phyloP scores from a whole-genome alignment of 352 stramenopile genomes.

The Pythium inflatum region DNA sequence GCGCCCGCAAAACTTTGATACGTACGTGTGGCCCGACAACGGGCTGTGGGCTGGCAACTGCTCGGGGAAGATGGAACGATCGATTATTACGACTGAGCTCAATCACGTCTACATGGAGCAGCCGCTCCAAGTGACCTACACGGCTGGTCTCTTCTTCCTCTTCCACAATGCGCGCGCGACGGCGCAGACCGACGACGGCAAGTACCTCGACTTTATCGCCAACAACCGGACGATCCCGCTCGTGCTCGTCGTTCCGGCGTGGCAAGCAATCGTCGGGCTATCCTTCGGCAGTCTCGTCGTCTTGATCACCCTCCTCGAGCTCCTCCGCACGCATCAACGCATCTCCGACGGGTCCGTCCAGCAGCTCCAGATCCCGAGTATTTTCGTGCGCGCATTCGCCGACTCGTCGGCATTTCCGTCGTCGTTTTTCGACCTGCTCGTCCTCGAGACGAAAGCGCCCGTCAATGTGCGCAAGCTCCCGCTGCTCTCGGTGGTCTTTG shows the following conservation, averaged over 20 bases:
- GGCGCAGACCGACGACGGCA: neutral
- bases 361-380: neutral
- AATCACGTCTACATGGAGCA: slow-evolving; percentile 20
- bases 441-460: neutral
- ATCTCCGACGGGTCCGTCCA: neutral
- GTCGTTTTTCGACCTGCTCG: neutral
- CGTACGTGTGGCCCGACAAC: neutral
- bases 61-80: slow-evolving; percentile 16
- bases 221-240: neutral
- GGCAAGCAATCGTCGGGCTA: neutral
- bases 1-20: slow-evolving; percentile 10
- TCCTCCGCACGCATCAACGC: neutral
- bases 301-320: neutral
- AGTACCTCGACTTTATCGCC: neutral
- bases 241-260: neutral
- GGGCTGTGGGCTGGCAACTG: neutral
- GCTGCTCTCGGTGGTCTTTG: slow-evolving; percentile 4
- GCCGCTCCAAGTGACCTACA: slow-evolving; percentile 13
- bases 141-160: slow-evolving; percentile 17
- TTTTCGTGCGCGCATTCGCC: slow-evolving; percentile 1
- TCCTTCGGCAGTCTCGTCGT: neutral
- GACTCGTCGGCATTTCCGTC: neutral
- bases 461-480: neutral
- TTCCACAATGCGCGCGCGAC: slow-evolving; percentile 18
- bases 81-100: slow-evolving; percentile 4